Evolutionary conservation across 2,329 filamentous ascomycete species (phyloP).

Genomic region (Nannizziopsis barbatae): DNA sequence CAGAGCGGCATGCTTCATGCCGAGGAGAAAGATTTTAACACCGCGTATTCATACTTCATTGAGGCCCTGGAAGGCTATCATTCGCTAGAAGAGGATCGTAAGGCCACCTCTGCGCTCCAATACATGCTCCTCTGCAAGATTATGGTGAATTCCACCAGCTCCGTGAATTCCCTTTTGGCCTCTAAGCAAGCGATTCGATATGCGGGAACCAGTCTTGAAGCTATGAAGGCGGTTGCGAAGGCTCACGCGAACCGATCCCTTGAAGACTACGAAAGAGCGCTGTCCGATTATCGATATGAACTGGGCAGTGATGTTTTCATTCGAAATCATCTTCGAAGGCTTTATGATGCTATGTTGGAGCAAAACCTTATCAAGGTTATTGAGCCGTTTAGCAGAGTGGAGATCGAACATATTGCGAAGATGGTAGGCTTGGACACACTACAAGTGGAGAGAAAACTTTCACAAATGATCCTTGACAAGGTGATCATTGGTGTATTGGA

Average conservation of each 20-base stretch:
- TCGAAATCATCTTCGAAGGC: constrained; percentile 83
- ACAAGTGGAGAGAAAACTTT: constrained; percentile 95
- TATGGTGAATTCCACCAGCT: constrained; percentile 94
- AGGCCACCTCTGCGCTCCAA: constrained; percentile 93
- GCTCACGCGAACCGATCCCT: constrained; percentile 91
- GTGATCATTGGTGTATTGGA: constrained; percentile 96
- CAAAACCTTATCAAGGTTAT: constrained; percentile 99
- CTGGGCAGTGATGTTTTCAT: constrained; percentile 92
- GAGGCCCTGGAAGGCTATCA: constrained; percentile 96
- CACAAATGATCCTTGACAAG: constrained; percentile 99
- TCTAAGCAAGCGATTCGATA: constrained; percentile 97
- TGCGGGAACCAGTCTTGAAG: constrained; percentile 87
- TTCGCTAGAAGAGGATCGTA: constrained; percentile 72
- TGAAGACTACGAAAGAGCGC: constrained; percentile 90
- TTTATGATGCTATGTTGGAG: constrained; percentile 98
- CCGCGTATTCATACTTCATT: constrained; percentile 97
- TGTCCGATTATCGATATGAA: constrained; percentile 84
- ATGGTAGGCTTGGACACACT: constrained; percentile 94
- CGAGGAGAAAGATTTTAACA: constrained; percentile 98
- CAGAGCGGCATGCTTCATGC: constrained; percentile 98
- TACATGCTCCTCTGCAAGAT: constrained; percentile 99
- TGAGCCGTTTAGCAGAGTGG: constrained; percentile 93
- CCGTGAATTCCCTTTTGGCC: constrained; percentile 87
- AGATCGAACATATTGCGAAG: constrained; percentile 92
- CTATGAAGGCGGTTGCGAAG: constrained; percentile 96